Evolutionary conservation across 2,329 filamentous ascomycete genomes (phyloP).

Genomic region (Thielaviopsis ethacetica): DNA sequence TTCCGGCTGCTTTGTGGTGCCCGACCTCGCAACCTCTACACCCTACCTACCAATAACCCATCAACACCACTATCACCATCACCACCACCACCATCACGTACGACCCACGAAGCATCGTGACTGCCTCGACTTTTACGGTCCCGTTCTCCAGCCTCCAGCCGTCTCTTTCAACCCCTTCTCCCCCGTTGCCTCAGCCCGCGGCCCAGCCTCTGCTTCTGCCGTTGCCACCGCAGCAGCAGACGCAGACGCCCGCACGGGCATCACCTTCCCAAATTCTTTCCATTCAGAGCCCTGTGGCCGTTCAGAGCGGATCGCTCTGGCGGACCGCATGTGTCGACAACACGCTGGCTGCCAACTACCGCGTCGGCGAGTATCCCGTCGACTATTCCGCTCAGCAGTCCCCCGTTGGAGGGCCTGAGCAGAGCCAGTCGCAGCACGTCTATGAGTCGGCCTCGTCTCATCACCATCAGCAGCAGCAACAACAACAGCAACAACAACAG

Average conservation of each 20-base stretch:
- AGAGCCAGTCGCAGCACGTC: slow-evolving; percentile 45
- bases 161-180: not conserved
- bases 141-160: slow-evolving; percentile 3
- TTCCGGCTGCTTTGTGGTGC: not conserved
- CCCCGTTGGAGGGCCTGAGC: slow-evolving; percentile 39
- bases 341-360: slow-evolving; percentile 61
- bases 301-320: slow-evolving; percentile 64
- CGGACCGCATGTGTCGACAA: slow-evolving; percentile 56
- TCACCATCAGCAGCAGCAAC: slow-evolving; percentile 21
- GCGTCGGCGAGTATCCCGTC: slow-evolving; percentile 58
- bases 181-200: not conserved
- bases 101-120: not conserved
- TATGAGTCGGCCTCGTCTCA: slow-evolving; percentile 34
- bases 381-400: slow-evolving; percentile 54
- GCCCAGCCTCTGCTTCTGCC: slow-evolving; percentile 14
- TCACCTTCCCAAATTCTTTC: slow-evolving; percentile 38
- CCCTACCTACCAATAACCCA: not conserved
- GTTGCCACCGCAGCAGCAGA: slow-evolving; percentile 19
- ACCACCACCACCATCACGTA: not conserved
- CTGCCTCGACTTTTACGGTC: slow-evolving; percentile 1
- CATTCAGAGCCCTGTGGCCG: slow-evolving; percentile 48
- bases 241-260: slow-evolving; percentile 33
- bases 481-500: slow-evolving; percentile 20
- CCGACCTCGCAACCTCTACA: not conserved
- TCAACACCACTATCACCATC: not conserved